Evolutionary conservation across 2,329 filamentous ascomycete genomes (phyloP), one percentile per base, ranked within the genome.

Genomic region (Cyphellophora europaea): DNA sequence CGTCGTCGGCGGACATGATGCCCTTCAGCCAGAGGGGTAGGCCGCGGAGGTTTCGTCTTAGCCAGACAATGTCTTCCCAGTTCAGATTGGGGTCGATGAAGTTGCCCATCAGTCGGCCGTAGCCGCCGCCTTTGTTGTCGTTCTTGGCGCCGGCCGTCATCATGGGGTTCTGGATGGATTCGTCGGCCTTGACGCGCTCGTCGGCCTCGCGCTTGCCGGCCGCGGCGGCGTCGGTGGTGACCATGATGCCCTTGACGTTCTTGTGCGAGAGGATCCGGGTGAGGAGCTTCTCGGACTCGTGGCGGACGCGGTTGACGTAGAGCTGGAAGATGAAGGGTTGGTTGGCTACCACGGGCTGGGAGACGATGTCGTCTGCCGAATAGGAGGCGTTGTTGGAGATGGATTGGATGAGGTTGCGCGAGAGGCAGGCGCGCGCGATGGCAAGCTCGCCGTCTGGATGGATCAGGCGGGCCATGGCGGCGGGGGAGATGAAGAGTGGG

Each of bases 401-500:
- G 33, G 70, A 72, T 48, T 79, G 73, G 18, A 77, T 67, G 5
- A 78, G 65, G 1, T 71, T 68, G 11, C 64, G 56, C 2, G 49
- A 56, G 33, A 62, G 59, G 38, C 71, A 72, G 1, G 67, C 76
- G 16, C 63, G 58, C 1, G 67, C 73, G 17, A 79, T 61, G 11
- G 65, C 74, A 19, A 66, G 60, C 53, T 82, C 78, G n/a, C 77
- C 79, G 16, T 77, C 69, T 0, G 71, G 66, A 47, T 82, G 76
- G 30, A 77, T 73, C 36, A 80, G 55, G 33, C 66, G 69, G 3
- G 72, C 76, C 69, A 81, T 76, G 2, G 74, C 74, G 2, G 77
- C 74, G 0, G 78, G 77, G 19, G 72, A 70, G 41, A 74, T 69
- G 51, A 81, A 81, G 17, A 82, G 61, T 0, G 78, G 78, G 3